Conservation (phyloP, 2,329 filamentous ascomycete species). For the Aspergillus phoenicis region DNA sequence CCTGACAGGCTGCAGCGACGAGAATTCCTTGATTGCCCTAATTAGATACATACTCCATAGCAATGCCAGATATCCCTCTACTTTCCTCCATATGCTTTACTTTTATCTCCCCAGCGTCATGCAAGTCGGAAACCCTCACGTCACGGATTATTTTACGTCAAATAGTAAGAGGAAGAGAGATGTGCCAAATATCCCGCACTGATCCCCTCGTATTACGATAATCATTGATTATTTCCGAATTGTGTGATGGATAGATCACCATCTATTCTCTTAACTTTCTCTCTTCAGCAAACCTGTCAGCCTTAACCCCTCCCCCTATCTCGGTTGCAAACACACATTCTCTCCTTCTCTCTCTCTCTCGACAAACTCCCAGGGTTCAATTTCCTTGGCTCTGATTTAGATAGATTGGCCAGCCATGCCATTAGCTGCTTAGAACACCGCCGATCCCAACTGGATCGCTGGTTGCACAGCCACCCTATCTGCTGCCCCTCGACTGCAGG, state of each 20-base stretch:
- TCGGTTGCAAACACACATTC: not conserved
- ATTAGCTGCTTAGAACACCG: not conserved
- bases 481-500: constrained; percentile 10
- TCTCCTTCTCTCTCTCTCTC: not conserved
- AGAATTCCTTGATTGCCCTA: not conserved
- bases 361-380: not conserved
- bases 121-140: not conserved
- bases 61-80: not conserved
- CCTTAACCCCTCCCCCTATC: not conserved
- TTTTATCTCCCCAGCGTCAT: no score
- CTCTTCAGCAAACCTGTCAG: not conserved
- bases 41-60: not conserved
- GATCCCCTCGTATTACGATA: not conserved
- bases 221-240: not conserved
- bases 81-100: no score
- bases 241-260: no score
- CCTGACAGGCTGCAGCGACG: not conserved
- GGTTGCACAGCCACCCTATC: constrained; percentile 36
- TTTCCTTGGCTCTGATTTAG: no score
- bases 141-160: not conserved
- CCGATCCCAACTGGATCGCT: constrained; percentile 13
- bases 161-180: no score
- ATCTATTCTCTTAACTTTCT: no score
- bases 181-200: no score
- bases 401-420: not conserved